These are phyloP conservation scores for Juncus effusus DNA, from an alignment of 176 grass and related monocot species.

Conservation along the genomic window DNA sequence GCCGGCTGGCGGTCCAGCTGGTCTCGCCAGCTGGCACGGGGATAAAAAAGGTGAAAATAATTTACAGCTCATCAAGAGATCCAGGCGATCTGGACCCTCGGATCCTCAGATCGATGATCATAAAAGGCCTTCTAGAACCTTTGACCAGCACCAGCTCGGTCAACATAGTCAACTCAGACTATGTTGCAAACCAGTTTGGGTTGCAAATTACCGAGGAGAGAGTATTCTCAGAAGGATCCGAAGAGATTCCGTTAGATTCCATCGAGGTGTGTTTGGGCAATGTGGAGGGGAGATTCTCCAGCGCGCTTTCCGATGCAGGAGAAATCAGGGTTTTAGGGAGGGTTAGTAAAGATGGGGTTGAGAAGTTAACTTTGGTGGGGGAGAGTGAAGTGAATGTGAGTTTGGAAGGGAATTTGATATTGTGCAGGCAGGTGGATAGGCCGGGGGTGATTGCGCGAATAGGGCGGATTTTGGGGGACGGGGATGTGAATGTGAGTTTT, in stretches of 20 bases:
- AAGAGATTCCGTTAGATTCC: constrained; percentile 50
- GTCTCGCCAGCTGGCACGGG: constrained; percentile 60
- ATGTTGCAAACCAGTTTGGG: constrained; percentile 62
- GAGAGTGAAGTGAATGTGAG: constrained; percentile 65
- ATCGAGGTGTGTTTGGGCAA: constrained; percentile 66
- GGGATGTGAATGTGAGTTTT: constrained; percentile 81
- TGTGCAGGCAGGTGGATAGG: constrained; percentile 71
- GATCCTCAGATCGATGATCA: constrained; percentile 64
- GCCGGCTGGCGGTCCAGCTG: constrained; percentile 71
- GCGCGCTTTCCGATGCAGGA: constrained; percentile 55
- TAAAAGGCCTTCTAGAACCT: constrained; percentile 73
- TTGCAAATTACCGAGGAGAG: constrained; percentile 59
- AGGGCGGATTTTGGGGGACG: constrained; percentile 51
- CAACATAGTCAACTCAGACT: constrained; percentile 89
- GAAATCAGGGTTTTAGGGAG: constrained; percentile 66
- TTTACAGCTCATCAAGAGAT: constrained; percentile 59
- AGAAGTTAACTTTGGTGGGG: constrained; percentile 61
- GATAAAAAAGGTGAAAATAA: constrained; percentile 60
- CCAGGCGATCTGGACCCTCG: constrained; percentile 71
- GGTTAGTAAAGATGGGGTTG: constrained; percentile 51
- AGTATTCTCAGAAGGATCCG: constrained; percentile 48
- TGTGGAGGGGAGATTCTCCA: constrained; percentile 75
- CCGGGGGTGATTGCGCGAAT: constrained; percentile 78
- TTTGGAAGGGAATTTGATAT: constrained; percentile 79
- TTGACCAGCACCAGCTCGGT: constrained; percentile 51